Percentiles rank a stretch among this genome's conserved stretches.
Conservation (phyloP, 1,284 basidiomycete species). For the Albatrellus sp. region DNA sequence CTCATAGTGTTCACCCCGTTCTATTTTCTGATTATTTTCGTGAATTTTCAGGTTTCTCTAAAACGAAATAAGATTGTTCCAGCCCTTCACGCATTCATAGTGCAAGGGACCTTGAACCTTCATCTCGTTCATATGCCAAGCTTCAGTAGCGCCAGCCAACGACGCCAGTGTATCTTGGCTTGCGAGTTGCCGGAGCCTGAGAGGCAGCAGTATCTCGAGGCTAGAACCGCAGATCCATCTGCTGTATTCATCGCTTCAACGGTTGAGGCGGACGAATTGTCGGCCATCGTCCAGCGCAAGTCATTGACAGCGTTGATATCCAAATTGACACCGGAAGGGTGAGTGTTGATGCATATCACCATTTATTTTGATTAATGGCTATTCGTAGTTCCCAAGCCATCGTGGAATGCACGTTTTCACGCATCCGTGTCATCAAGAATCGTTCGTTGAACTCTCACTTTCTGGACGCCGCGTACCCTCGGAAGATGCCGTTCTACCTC, state of each 20-base stretch:
- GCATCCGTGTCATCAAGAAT: slow-evolving; percentile 22
- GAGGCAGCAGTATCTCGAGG: slow-evolving; percentile 13
- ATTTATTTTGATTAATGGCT: not conserved
- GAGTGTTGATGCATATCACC: not conserved
- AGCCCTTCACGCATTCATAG: slow-evolving; percentile 24
- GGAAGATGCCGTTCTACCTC: slow-evolving; percentile 28
- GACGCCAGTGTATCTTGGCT: slow-evolving; percentile 26
- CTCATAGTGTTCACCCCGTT: not conserved
- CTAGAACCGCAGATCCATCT: slow-evolving; percentile 8
- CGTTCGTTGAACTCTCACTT: slow-evolving; percentile 13
- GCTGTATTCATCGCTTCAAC: slow-evolving; percentile 10
- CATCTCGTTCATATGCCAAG: slow-evolving; percentile 24
- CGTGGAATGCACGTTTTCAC: slow-evolving; percentile 12
- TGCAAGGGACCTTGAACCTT: slow-evolving; percentile 25
- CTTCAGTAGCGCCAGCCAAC: slow-evolving; percentile 27
- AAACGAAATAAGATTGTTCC: slow-evolving; percentile 20
- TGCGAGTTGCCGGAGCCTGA: slow-evolving; percentile 17
- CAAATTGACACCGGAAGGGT: slow-evolving; percentile 8
- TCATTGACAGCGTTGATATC: slow-evolving; percentile 6
- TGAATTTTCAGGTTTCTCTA: slow-evolving; percentile 10
- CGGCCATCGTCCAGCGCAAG: slow-evolving; percentile 4
- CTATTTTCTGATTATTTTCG: not conserved
- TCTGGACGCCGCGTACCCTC: slow-evolving; percentile 20
- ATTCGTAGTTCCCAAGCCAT: slow-evolving; percentile 1
- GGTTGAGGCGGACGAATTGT: slow-evolving; percentile 11